Evolutionary conservation across 140 eudicot species (phyloP), one percentile per base, ranked within the genome.

Genomic region (Oenanthe javanica): DNA sequence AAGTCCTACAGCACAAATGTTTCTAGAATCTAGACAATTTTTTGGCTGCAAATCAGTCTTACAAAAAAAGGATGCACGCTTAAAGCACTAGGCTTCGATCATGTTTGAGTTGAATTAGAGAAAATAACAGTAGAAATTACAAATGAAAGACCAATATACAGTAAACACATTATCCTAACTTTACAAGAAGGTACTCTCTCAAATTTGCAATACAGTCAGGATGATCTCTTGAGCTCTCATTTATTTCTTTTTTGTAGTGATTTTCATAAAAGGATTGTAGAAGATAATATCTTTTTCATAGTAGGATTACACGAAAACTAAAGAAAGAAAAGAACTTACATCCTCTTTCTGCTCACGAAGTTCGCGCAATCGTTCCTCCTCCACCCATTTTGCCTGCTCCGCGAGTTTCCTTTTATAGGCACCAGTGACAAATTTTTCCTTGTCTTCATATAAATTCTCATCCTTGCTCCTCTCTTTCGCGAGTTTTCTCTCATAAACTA

Each of bases 381-480:
- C 95, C 86, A 84, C 52, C 97, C 97, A 95, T 75, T 92, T 92
- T 71, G 90, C 93, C 86, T 89, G 95, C 89, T 95, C 99, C 0
- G 99, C 97, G 70, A 95, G 99, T 82, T 92, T 90, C 85, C 79
- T 89, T 85, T 95, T 94, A 90, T 92, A 94, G 55, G 98, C 98
- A 82, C 97, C 79, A 0, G 97, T 94, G 69, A 94, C 90, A 74
- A 90, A 90, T 82, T 94, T 94, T 73, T 92, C 98, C 86, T 94
- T 94, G 57, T 85, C 97, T 23, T 89, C 93, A 85, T 72, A 92
- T 46, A 89, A 86, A 78, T 92, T 94, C 69, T 94, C 98, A 23
- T 94, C 98, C 82, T 94, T 83, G 84, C 82, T 88, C 82, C 98
- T 90, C 84, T 94, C 97, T 88, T 92, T 94, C 0, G 95, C 97